Conservation (phyloP, 306 rosid genomes). For the Biancaea sappan region DNA sequence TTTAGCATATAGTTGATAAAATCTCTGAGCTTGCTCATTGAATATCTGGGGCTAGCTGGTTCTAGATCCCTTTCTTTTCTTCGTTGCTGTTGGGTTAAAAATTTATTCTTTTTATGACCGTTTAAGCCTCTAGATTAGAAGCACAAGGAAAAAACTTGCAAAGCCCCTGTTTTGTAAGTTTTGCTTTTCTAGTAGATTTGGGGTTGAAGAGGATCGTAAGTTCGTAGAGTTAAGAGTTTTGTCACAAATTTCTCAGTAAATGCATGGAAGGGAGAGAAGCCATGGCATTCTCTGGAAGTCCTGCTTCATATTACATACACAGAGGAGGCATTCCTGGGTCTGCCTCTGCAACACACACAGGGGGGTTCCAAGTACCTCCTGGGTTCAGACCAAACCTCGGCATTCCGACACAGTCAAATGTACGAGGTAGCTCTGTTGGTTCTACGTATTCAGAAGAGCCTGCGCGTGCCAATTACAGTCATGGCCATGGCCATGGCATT, state of each 20-base stretch:
- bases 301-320: conserved; percentile 84
- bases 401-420: conserved; percentile 56
- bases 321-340: conserved; percentile 77
- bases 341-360: conserved; percentile 52
- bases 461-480: conserved; percentile 44
- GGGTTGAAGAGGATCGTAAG: conserved; percentile 16
- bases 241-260: conserved; percentile 54
- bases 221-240: conserved; percentile 9
- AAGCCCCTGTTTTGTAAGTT: conserved; percentile 20
- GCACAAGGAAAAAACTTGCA: conserved; percentile 23
- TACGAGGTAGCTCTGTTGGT: conserved; percentile 53
- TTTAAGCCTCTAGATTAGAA: conserved; percentile 4
- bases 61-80: conserved; percentile 22
- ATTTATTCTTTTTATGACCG: conserved; percentile 26
- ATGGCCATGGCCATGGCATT: conserved; percentile 43
- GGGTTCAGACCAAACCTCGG: conserved; percentile 66
- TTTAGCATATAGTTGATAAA: conserved; percentile 25
- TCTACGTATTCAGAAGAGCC: conserved; percentile 66
- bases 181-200: conserved; percentile 18
- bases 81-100: conserved; percentile 17
- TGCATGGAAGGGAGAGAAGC: conserved; percentile 99
- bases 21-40: conserved; percentile 18
- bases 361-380: conserved; percentile 59
- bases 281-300: conserved; percentile 82
- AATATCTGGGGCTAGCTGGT: conserved; percentile 34